Evolutionary conservation across 352 stramenopile genomes (phyloP), one percentile per base, ranked within the genome.

Genomic region (Pythium periplocum): DNA sequence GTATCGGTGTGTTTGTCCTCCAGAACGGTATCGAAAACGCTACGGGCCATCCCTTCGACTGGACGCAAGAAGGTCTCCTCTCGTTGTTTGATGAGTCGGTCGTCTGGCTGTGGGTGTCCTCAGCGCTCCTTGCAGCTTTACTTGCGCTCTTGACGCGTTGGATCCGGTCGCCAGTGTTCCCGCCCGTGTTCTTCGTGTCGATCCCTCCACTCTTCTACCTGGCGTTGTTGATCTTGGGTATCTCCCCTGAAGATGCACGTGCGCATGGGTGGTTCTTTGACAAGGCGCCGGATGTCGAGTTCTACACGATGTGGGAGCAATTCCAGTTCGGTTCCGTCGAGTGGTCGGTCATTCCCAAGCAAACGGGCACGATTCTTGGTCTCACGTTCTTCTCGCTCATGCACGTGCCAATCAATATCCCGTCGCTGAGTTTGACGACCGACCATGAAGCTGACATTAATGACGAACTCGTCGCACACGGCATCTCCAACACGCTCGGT

Each of bases 401-500:
- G 76, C 89, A 98, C 66, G 94, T 98, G 38, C 94, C 94, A 0
- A 98, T 98, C 51, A 97, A 97, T 59, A 97, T 98, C 59, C 93
- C 95, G 46, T 93, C 83, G 8, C 66, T 96, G 33, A 87, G 79
- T 58, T 69, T 95, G 42, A 90, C 83, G 4, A 92, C 77, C 1
- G 80, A 84, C 61, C 77, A 78, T 37, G 90, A 98, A 61, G 77
- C 80, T 46, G 87, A 97, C 64, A 97, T 98, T 58, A 97, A 98
- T 59, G 74, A 85, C 31, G 93, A 98, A 57, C 75, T 98, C 10
- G 78, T 97, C 3, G 86, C 88, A 11, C 93, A 98, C 60, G 93
- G 93, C 33, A 91, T 93, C 59, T 96, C 87, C 26, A 98, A 98
- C 66, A 76, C 75, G 0, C 51, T 97, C 12, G 77, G 74, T n/a